These are phyloP conservation scores for Colletotrichum sp. DNA, from an alignment of 2,329 filamentous ascomycete genomes.

Conservation along the genomic window DNA sequence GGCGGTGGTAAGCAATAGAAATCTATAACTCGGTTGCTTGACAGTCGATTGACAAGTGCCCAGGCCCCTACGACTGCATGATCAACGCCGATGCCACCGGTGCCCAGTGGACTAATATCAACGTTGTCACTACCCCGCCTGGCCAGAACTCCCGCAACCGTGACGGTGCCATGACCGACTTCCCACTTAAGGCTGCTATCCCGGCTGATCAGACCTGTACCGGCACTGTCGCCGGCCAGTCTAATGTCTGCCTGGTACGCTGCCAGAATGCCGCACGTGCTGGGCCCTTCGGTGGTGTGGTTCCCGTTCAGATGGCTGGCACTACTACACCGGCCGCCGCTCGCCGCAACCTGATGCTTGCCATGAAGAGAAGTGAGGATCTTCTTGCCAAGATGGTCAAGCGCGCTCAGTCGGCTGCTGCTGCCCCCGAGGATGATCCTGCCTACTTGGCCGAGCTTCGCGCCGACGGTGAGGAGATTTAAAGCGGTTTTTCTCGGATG, in stretches of 20 bases:
- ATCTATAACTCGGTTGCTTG: neutral
- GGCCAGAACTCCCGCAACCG: conserved; percentile 55
- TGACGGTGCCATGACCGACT: conserved; percentile 43
- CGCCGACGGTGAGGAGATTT: conserved; percentile 25
- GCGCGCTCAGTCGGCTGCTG: conserved; percentile 22
- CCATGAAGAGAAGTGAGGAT: conserved; percentile 28
- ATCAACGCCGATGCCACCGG: conserved; percentile 67
- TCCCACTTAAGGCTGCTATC: conserved; percentile 63
- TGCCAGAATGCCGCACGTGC: conserved; percentile 66
- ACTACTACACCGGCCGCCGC: conserved; percentile 24
- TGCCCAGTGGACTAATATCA: conserved; percentile 54
- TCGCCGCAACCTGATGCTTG: conserved; percentile 28
- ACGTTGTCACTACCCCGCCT: conserved; percentile 58
- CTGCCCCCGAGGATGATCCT: conserved; percentile 16
- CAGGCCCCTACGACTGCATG: conserved; percentile 64
- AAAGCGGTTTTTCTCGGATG: neutral
- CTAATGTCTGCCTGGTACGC: conserved; percentile 66
- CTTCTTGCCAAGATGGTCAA: conserved; percentile 23
- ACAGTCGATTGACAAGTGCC: neutral
- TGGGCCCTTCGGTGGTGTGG: conserved; percentile 67
- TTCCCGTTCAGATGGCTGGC: conserved; percentile 56
- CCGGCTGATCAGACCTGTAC: conserved; percentile 61
- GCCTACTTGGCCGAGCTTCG: conserved; percentile 24
- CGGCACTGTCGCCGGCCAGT: conserved; percentile 62
- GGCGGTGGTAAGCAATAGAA: conserved; percentile 53